phyloP scores from a whole-genome alignment of 2,329 filamentous ascomycete species.

The Diplodia scrobiculata region DNA sequence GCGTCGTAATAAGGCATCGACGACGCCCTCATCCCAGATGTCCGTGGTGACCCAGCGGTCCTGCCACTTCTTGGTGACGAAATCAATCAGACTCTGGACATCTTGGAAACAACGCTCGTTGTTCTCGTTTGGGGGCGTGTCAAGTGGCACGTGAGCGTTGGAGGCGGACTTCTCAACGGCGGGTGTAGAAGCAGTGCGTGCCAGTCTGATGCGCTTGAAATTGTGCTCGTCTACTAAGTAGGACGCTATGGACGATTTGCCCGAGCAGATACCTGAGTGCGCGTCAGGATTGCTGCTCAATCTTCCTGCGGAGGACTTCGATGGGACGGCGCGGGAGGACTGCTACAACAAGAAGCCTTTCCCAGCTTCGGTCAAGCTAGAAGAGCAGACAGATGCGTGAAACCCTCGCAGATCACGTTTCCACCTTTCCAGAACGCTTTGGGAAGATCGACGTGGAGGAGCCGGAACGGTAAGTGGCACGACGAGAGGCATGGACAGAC shows the following conservation, averaged over 20 bases:
- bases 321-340: background rate
- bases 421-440: background rate
- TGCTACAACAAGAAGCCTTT: background rate
- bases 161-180: slow-evolving; percentile 49
- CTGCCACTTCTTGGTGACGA: slow-evolving; percentile 82
- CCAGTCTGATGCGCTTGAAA: slow-evolving; percentile 73
- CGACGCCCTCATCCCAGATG: slow-evolving; percentile 69
- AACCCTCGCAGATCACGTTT: background rate
- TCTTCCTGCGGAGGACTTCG: background rate
- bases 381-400: background rate
- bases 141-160: slow-evolving; percentile 41
- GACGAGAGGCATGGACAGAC: background rate
- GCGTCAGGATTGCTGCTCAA: background rate
- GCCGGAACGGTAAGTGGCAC: background rate
- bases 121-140: slow-evolving; percentile 22
- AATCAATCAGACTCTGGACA: slow-evolving; percentile 72
- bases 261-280: slow-evolving; percentile 78
- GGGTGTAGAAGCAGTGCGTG: slow-evolving; percentile 43
- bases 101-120: slow-evolving; percentile 49
- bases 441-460: background rate
- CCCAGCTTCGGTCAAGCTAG: background rate
- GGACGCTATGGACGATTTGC: slow-evolving; percentile 84
- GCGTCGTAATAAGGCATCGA: slow-evolving; percentile 74
- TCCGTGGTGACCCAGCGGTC: slow-evolving; percentile 84
- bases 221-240: slow-evolving; percentile 83